A percentile compares a stretch with the other conserved stretches of the same genome.
Evolutionary conservation across 2,329 filamentous ascomycete species (phyloP).

Genomic region (Fusarium temperatum): DNA sequence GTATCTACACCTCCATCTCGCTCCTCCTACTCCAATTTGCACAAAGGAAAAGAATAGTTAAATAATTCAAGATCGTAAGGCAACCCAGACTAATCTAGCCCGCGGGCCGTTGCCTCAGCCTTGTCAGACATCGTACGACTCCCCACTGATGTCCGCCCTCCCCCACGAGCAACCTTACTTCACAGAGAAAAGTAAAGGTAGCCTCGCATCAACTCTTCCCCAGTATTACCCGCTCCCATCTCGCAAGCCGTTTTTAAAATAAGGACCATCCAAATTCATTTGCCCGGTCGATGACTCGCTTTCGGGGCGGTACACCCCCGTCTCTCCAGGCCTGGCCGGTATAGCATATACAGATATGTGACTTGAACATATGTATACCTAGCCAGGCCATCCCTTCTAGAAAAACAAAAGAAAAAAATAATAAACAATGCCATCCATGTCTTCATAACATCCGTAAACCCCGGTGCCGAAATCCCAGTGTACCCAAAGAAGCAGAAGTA

Average conservation of each 20-base stretch:
- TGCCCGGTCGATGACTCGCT: slow-evolving; percentile 34
- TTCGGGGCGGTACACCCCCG: slow-evolving; percentile 34
- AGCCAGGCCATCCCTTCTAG: slow-evolving; percentile 19
- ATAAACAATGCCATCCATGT: slow-evolving; percentile 42
- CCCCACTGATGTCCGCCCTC: slow-evolving; percentile 38
- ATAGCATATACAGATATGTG: slow-evolving; percentile 4
- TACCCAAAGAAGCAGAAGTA: slow-evolving; percentile 40
- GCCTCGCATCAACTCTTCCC: slow-evolving; percentile 41
- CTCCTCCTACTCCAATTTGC: slow-evolving; percentile 18
- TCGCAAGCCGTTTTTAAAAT: slow-evolving; percentile 20
- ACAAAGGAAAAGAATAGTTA: slow-evolving; percentile 41
- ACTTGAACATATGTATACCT: slow-evolving; percentile 9
- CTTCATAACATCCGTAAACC: slow-evolving; percentile 44
- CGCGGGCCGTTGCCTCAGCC: slow-evolving; percentile 40
- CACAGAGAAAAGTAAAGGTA: slow-evolving; percentile 36
- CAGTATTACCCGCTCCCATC: slow-evolving; percentile 43
- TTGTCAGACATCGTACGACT: slow-evolving; percentile 43
- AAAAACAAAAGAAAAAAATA: slow-evolving; percentile 29
- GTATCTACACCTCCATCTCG: slow-evolving; percentile 32
- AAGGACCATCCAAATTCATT: slow-evolving; percentile 22
- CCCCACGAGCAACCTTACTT: slow-evolving; percentile 35
- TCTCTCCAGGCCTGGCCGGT: slow-evolving; percentile 21
- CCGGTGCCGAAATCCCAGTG: slow-evolving; percentile 38
- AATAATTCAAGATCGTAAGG: slow-evolving; percentile 20
- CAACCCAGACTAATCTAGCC: slow-evolving; percentile 26